Percentiles rank a stretch among this genome's conserved stretches.
Evolutionary conservation across 106 monocot genomes (phyloP).

Genomic region (Dendrobium chrysotoxum): DNA sequence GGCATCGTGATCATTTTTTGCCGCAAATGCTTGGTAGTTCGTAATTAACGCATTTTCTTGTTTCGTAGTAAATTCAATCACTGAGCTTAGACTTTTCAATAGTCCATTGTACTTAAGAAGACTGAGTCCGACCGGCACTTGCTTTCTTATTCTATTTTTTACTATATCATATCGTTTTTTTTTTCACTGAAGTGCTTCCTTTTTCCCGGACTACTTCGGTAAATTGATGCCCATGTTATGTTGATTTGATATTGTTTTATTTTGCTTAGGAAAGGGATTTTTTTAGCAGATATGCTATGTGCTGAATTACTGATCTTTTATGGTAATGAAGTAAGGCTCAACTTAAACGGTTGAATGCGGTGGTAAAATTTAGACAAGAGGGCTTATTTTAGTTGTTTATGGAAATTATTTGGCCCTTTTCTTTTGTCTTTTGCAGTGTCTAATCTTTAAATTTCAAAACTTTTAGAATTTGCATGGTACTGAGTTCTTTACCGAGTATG

Average conservation of each 20-base stretch:
- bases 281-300: neutral
- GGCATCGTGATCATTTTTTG: too few relatives aligned
- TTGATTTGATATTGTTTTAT: neutral
- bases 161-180: neutral
- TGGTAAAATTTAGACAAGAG: neutral
- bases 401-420: neutral
- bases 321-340: neutral
- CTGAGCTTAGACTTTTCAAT: too few relatives aligned
- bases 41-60: too few relatives aligned
- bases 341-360: neutral
- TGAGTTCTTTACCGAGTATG: constrained; percentile 74
- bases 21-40: too few relatives aligned
- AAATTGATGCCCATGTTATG: neutral
- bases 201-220: neutral
- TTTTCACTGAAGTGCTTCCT: neutral
- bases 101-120: too few relatives aligned
- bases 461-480: constrained; percentile 32
- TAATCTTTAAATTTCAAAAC: neutral
- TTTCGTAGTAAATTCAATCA: too few relatives aligned
- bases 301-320: neutral
- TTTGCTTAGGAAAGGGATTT: neutral
- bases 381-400: neutral
- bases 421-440: neutral
- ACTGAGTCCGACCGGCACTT: too few relatives aligned
- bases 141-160: too few relatives aligned